Base-by-base conservation (phyloP, 176 grass and related monocot genomes). In the Poa pratensis region DNA sequence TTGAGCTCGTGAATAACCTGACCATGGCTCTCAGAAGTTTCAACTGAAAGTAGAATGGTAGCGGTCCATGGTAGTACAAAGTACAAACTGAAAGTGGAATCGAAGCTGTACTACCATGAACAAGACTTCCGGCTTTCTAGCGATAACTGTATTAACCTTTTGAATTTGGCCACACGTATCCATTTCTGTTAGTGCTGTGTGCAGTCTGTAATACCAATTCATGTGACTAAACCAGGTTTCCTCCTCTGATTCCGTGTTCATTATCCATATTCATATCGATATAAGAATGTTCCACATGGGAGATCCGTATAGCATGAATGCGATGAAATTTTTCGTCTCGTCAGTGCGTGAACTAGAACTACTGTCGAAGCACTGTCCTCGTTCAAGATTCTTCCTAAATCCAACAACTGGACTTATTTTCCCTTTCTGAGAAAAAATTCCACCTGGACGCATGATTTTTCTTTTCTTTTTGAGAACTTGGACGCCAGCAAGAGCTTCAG, bases 1-100 rank as follows among this genome's bases (percentile, higher is more conserved):
- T 3, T 50, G 90, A 94, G 53, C 86, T 97, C 40, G 84, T 92
- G 61, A 88, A 73, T 20, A 97, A 87, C 76, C 71, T 97, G 59
- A 91, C 39, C 15, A 32, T 57, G 13, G 71, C 88, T 35, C 85
- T 97, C n/a, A 82, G 48, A 82, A 35, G 75, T 46, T 89, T 90
- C 64, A 46, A 16, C 32, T 96, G 69, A 95, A 53, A 80, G 43
- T 39, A 45, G 58, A 65, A 53, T 45, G 40, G 13, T 42, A 59
- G 68, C 28, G 5, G 48, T 22, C 59, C 30, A 50, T 50, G 13
- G 48, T 50, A 15, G 48, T 4, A 50, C 46, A 49, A 37, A 14
- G 46, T 4, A 49, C 48, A 50, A 37, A 19, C 32, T 91, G 69
- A 95, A 53, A 80, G 51, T 46, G 27, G 58, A 65, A 53, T 43